Conservation (phyloP, 2,329 filamentous ascomycete genomes). For the Didymosphaeria variabile region DNA sequence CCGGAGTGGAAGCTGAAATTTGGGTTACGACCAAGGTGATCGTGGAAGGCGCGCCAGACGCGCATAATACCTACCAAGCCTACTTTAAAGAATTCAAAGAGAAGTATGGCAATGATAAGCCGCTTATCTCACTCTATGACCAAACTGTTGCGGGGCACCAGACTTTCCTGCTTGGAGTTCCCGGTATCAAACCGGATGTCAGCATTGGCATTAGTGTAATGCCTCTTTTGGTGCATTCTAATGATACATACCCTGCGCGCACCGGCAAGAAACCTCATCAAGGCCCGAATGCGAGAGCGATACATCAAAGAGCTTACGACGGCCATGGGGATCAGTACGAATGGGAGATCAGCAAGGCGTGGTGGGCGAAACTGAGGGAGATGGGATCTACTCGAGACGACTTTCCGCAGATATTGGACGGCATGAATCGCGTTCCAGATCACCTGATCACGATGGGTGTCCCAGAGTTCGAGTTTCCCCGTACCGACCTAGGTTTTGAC, state of each 20-base stretch:
- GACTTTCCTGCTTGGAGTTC: slow-evolving; percentile 41
- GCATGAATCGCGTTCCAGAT: slow-evolving; percentile 30
- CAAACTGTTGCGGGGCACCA: slow-evolving; percentile 49
- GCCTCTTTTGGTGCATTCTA: slow-evolving; percentile 25
- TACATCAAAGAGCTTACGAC: slow-evolving; percentile 25
- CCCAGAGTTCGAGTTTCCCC: slow-evolving; percentile 48
- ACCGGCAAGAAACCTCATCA: slow-evolving; percentile 24
- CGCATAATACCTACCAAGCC: slow-evolving; percentile 45
- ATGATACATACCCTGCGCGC: slow-evolving; percentile 30
- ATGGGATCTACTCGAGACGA: slow-evolving; percentile 20
- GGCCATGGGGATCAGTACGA: slow-evolving; percentile 11
- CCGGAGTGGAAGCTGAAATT: slow-evolving; percentile 39
- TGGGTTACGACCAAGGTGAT: slow-evolving; percentile 50
- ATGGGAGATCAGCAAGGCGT: slow-evolving; percentile 29
- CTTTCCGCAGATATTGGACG: slow-evolving; percentile 31
- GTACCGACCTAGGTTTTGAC: slow-evolving; percentile 48
- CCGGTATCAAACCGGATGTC: slow-evolving; percentile 49
- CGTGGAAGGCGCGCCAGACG: slow-evolving; percentile 43
- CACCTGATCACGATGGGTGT: slow-evolving; percentile 47
- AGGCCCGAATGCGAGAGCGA: slow-evolving; percentile 20
- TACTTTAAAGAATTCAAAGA: slow-evolving; percentile 40
- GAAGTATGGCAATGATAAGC: slow-evolving; percentile 41
- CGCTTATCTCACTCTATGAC: slow-evolving; percentile 58
- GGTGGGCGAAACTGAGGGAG: slow-evolving; percentile 25
- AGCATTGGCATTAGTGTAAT: slow-evolving; percentile 52